A percentile compares a stretch with the other conserved stretches of the same genome.
Evolutionary conservation across 805 yeast species (phyloP).

Genomic region (Scheffersomyces spartinae): DNA sequence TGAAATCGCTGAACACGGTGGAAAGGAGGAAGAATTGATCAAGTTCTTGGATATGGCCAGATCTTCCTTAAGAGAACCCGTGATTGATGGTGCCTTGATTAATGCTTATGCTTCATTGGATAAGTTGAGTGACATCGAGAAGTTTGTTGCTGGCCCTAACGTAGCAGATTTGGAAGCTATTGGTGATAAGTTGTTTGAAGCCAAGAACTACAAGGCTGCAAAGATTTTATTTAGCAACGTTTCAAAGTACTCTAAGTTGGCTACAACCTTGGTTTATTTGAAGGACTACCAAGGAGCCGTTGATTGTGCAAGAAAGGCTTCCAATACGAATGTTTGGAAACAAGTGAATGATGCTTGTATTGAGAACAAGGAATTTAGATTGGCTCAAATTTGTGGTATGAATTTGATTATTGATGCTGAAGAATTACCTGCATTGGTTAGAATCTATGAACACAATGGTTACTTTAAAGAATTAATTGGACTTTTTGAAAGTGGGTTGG

Average conservation of each 20-base stretch:
- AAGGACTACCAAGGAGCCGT: constrained; percentile 94
- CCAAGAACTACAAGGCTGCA: constrained; percentile 83
- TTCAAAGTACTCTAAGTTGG: constrained; percentile 90
- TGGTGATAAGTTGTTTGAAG: constrained; percentile 82
- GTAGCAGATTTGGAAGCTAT: constrained; percentile 87
- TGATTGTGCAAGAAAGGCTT: constrained; percentile 97
- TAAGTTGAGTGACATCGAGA: constrained; percentile 70
- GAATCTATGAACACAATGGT: constrained; percentile 79
- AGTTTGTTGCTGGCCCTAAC: constrained; percentile 72
- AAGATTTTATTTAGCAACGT: constrained; percentile 75
- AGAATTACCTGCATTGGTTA: constrained; percentile 83
- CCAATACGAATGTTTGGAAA: constrained; percentile 90
- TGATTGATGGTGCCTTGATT: constrained; percentile 85
- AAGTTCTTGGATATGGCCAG: constrained; percentile 88
- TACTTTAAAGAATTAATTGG: constrained; percentile 87
- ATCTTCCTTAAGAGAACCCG: constrained; percentile 79
- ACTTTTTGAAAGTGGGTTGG: constrained; percentile 89
- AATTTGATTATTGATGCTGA: constrained; percentile 96
- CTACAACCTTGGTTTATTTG: constrained; percentile 89
- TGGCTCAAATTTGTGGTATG: constrained; percentile 98
- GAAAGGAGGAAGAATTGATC: constrained; percentile 87
- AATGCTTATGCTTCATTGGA: constrained; percentile 75
- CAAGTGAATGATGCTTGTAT: constrained; percentile 96
- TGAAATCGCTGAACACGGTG: constrained; percentile 90
- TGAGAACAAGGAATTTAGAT: constrained; percentile 85